Percentiles rank a stretch among this genome's conserved stretches.
phyloP scores from a whole-genome alignment of 192 early-diverging fungal species.

The Coemansia brasiliensis region DNA sequence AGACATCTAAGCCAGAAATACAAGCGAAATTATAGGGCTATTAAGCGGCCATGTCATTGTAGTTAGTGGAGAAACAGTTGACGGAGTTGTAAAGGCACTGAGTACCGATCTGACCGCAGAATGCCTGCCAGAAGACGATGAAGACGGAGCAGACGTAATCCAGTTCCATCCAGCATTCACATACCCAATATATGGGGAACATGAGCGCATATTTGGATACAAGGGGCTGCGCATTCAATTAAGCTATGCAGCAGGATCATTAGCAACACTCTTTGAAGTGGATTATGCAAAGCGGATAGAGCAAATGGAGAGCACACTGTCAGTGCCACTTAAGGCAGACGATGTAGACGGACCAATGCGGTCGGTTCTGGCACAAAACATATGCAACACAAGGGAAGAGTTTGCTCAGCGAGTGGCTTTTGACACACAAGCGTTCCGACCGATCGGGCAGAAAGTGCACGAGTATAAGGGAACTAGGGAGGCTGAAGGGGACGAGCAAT shows the following conservation, averaged over 20 bases:
- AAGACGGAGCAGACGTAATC: constrained; percentile 41
- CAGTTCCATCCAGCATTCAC: constrained; percentile 83
- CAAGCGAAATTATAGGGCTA: neutral
- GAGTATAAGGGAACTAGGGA: constrained; percentile 56
- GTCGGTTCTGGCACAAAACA: constrained; percentile 57
- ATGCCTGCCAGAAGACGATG: constrained; percentile 16
- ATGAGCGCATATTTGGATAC: constrained; percentile 89
- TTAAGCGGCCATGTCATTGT: neutral
- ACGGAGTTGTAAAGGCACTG: constrained; percentile 32
- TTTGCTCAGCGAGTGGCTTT: constrained; percentile 64
- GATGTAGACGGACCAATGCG: constrained; percentile 63
- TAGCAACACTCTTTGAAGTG: constrained; percentile 70
- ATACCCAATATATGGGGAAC: constrained; percentile 85
- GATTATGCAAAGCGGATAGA: constrained; percentile 65
- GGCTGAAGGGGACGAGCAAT: constrained; percentile 15
- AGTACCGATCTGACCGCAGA: constrained; percentile 32
- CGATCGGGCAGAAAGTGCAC: constrained; percentile 74
- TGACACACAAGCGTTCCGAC: constrained; percentile 68
- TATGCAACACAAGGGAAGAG: constrained; percentile 59
- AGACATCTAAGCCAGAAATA: neutral
- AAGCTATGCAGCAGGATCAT: constrained; percentile 74
- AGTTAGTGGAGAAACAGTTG: constrained; percentile 39
- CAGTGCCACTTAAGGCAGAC: constrained; percentile 57
- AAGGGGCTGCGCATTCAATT: constrained; percentile 78
- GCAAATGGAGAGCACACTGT: constrained; percentile 36